Conservation (phyloP, 202 grass and related monocot species). For the Panicum virgatum region DNA sequence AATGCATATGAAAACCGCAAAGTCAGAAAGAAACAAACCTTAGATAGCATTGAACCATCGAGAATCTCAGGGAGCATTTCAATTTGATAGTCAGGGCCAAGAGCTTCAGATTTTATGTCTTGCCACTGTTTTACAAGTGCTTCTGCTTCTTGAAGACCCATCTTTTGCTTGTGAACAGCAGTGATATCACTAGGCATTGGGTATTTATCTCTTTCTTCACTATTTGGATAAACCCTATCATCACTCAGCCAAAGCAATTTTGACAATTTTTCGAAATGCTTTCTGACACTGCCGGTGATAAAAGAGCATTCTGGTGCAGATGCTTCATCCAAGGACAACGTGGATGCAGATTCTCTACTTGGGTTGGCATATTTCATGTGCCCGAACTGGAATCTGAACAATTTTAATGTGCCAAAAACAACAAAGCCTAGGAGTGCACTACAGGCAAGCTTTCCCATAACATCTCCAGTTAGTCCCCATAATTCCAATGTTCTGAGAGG, state of each 20-base stretch:
- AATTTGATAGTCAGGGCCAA: constrained; percentile 76
- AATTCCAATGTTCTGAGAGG: constrained; percentile 55
- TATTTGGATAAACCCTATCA: constrained; percentile 44
- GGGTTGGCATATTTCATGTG: constrained; percentile 28
- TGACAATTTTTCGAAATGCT: constrained; percentile 59
- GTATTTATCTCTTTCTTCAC: constrained; percentile 33
- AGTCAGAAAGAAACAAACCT: constrained; percentile 47
- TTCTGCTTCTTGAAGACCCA: constrained; percentile 80
- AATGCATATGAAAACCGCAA: constrained; percentile 9
- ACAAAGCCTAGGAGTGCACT: constrained; percentile 65
- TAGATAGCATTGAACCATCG: constrained; percentile 78
- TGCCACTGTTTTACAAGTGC: constrained; percentile 83
- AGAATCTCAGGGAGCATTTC: constrained; percentile 62
- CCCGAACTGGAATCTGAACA: constrained; percentile 62
- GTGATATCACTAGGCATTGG: constrained; percentile 25
- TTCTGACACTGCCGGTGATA: constrained; percentile 40
- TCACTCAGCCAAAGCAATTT: constrained; percentile 51
- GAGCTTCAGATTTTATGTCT: constrained; percentile 79
- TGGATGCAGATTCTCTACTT: constrained; percentile 27
- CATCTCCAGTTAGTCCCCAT: constrained; percentile 53
- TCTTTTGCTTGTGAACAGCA: constrained; percentile 46
- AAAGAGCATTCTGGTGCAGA: constrained; percentile 39
- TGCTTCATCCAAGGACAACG: constrained; percentile 40
- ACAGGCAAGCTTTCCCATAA: constrained; percentile 61
- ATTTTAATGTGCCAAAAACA: constrained; percentile 62